Evolutionary conservation across 805 yeast species (phyloP), one percentile per base, ranked within the genome.

Genomic region (Metschnikowia santaceciliae): DNA sequence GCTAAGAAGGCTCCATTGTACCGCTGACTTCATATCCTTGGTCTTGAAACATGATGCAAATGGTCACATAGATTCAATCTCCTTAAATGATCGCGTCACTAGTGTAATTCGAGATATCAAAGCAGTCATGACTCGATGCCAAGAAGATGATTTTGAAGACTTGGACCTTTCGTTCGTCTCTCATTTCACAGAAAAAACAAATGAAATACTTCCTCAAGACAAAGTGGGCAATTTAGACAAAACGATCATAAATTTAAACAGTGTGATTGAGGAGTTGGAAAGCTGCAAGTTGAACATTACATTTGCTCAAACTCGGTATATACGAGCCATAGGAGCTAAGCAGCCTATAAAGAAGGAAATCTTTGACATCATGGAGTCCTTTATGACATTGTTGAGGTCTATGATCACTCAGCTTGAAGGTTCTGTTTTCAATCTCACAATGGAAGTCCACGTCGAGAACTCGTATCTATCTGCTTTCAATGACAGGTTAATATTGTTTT

Each of bases 71-170:
- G 8, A 32, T 34, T 20, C 32, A 32, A 14, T 11, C 3, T 4
- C 19, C 3, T 20, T 42, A 20, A 22, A 34, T 10, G 37, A 42
- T n/a, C 22, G 8, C 19, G n/a, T 42, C n/a, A 20, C 19, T n/a
- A 10, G 14, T 20, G 46, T 32, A 10, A 10, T 34, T 32, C 30
- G 33, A 33, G 46, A 22, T 22, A 42, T 42, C 32, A 33, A 20
- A 22, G n/a, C 38, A 14, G 32, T 33, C 15, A 32, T 42, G 38
- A 33, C 20, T 5, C 26, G 22, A 42, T 23, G 26, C 13, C 46
- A n/a, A 42, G 46, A 42, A n/a, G 46, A 38, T 8, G 46, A 44
- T 20, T 26, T 23, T 22, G 47, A 44, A 19, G 14, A 36, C 8
- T 34, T 36, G 6, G 14, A 36, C 23, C 40, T 36, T 17, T 14